Evolutionary conservation across 192 early-diverging fungal genomes (phyloP), one percentile per base, ranked within the genome.

Genomic region (Piromyces sp.): DNA sequence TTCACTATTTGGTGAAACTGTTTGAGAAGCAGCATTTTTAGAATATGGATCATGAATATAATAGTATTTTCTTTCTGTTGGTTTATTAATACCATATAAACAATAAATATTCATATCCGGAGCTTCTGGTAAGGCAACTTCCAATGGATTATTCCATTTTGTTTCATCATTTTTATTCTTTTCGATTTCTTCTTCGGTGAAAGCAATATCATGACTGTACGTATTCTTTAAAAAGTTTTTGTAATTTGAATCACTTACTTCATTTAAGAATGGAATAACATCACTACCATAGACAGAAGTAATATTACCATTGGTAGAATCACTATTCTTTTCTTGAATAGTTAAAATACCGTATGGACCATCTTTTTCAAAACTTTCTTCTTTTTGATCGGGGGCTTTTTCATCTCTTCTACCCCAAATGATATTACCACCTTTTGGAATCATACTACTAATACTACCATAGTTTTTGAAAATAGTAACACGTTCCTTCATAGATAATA

Each of bases 31-130:
- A 82, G n/a, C 30, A 82, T 84, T 26, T 78, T 80, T 38, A 81
- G 81, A 31, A 81, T 85, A 79, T 85, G 85, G 79, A 86, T 88
- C 29, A 42, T 83, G 82, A 84, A 81, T 89, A 86, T 96, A 97
- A 80, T 92, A 93, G 84, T 97, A 97, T 29, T 91, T 91, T 16
- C 96, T 88, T 85, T 97, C 96, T 3, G 95, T 96, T 0, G 87
- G 84, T 29, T 92, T 87, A 6, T 95, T 94, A 12, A 91, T 88
- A 0, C 95, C 96, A 84, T 96, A 96, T 13, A 96, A 83, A 80
- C 93, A 95, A 85, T 92, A 93, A 30, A 97, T 92, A 68, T 91
- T 93, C 90, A 93, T 93, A 40, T 86, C 87, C 26, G 92, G 93
- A 16, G 94, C 94, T 78, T 89, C 82, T 14, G 92, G 94, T 36